These are phyloP conservation scores for Triglochin maritima DNA, from an alignment of 106 monocot genomes.

Conservation along the genomic window DNA sequence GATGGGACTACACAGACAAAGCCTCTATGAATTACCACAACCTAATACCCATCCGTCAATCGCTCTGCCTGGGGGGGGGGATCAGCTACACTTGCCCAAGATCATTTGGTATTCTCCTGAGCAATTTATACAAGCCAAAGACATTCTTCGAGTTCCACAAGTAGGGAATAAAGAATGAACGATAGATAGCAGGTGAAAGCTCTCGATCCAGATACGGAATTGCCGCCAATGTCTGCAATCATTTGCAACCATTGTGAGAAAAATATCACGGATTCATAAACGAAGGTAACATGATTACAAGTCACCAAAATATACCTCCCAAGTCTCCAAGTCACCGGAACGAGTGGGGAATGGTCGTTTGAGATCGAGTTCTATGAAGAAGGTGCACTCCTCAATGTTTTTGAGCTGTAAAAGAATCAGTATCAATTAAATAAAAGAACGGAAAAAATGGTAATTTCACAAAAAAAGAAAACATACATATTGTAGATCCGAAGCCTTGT, in stretches of 20 bases:
- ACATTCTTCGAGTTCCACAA: constrained; percentile 67
- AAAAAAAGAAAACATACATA: constrained; percentile 36
- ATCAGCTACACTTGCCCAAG: too few species aligned
- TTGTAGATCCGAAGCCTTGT: constrained; percentile 77
- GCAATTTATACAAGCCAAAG: constrained; percentile 88
- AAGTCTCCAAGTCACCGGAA: constrained; percentile 67
- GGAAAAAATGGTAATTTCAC: background rate
- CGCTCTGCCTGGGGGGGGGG: too few species aligned
- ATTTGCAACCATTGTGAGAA: background rate
- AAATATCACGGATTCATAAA: background rate
- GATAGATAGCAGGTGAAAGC: constrained; percentile 60
- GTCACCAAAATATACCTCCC: constrained; percentile 57
- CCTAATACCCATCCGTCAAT: too few species aligned
- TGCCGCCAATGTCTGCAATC: constrained; percentile 67
- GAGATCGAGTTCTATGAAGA: constrained; percentile 81
- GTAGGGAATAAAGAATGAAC: constrained; percentile 92
- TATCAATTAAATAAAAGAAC: constrained; percentile 5
- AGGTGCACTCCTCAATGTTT: constrained; percentile 55
- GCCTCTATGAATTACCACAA: too few species aligned
- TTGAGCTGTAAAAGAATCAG: constrained; percentile 34
- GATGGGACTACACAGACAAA: too few species aligned
- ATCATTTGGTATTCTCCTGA: constrained; percentile 33
- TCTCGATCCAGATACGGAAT: constrained; percentile 80
- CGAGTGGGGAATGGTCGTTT: constrained; percentile 62
- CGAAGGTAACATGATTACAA: background rate